Conservation (phyloP, 2,329 filamentous ascomycete genomes). For the Xylaria sp. region DNA sequence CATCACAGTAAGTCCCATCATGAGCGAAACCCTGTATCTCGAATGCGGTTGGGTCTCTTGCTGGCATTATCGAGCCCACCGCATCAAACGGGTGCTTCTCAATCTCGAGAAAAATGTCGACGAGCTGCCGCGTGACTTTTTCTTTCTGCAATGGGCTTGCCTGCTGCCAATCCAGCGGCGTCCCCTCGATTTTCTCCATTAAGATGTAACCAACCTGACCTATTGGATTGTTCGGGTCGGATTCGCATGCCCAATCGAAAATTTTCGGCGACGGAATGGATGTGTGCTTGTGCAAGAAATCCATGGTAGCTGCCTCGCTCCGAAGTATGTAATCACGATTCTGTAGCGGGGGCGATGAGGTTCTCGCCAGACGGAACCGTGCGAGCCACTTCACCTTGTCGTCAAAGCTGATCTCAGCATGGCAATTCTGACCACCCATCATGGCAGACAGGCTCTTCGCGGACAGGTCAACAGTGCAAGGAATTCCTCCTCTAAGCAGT, state of each 20-base stretch:
- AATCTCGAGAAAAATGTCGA: constrained; percentile 38
- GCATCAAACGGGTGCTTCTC: constrained; percentile 37
- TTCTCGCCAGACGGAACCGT: constrained; percentile 26
- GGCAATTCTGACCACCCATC: constrained; percentile 35
- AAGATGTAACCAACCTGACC: constrained; percentile 43
- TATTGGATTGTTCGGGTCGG: constrained; percentile 36
- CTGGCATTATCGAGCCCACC: constrained; percentile 31
- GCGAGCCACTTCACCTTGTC: constrained; percentile 33
- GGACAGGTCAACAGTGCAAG: constrained; percentile 27
- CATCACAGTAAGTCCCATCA: constrained; percentile 13
- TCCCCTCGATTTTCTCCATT: constrained; percentile 44
- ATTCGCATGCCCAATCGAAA: constrained; percentile 39
- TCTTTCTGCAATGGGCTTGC: constrained; percentile 33
- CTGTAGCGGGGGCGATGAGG: constrained; percentile 25
- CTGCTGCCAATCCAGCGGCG: constrained; percentile 39
- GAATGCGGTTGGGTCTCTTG: neutral
- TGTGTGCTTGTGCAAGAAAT: constrained; percentile 27
- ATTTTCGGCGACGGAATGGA: constrained; percentile 39
- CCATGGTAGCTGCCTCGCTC: constrained; percentile 34
- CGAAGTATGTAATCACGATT: constrained; percentile 31
- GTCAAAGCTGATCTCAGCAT: constrained; percentile 34
- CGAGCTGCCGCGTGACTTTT: constrained; percentile 37
- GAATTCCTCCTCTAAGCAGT: constrained; percentile 14
- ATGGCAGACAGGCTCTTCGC: constrained; percentile 24
- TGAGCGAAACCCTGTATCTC: constrained; percentile 27